Percentiles rank a stretch among this genome's conserved stretches.
Conservation (phyloP, 2,329 filamentous ascomycete genomes). For the Pyricularia sp. region DNA sequence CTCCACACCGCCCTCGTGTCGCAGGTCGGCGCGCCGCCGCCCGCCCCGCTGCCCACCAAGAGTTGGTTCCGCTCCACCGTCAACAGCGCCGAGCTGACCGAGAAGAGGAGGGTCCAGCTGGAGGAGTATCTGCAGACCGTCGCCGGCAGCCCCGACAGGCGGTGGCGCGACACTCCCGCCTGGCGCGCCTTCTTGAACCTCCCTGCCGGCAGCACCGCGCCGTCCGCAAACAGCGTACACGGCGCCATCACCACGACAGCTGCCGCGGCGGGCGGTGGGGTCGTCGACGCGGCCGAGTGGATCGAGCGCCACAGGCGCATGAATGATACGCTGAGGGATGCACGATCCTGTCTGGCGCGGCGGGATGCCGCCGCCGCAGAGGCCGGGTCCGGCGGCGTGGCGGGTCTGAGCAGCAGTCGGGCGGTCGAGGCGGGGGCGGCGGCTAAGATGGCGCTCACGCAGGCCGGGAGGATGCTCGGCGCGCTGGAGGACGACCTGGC, state of each 20-base stretch:
- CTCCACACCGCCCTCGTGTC: slow-evolving; percentile 55
- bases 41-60: slow-evolving; percentile 59
- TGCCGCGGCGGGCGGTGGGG: slow-evolving; percentile 22
- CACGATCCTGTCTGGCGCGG: slow-evolving; percentile 54
- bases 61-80: slow-evolving; percentile 70
- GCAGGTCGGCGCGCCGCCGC: slow-evolving; percentile 54
- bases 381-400: slow-evolving; percentile 22
- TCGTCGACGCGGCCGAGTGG: slow-evolving; percentile 59
- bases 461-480: slow-evolving; percentile 53
- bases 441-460: slow-evolving; percentile 66
- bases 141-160: slow-evolving; percentile 60
- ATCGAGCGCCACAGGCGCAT: slow-evolving; percentile 66
- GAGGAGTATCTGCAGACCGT: slow-evolving; percentile 66
- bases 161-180: slow-evolving; percentile 64
- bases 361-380: slow-evolving; percentile 49
- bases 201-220: slow-evolving; percentile 25
- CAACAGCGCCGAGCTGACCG: slow-evolving; percentile 58
- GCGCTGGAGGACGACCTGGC: slow-evolving; percentile 58
- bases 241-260: slow-evolving; percentile 25
- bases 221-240: slow-evolving; percentile 12
- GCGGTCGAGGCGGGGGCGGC: slow-evolving; percentile 56
- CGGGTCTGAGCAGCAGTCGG: slow-evolving; percentile 26
- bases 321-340: slow-evolving; percentile 61
- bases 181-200: slow-evolving; percentile 70
- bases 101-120: slow-evolving; percentile 57